These are phyloP conservation scores for Eudorina sp. DNA, from an alignment of 139 green algal species.

Conservation along the genomic window DNA sequence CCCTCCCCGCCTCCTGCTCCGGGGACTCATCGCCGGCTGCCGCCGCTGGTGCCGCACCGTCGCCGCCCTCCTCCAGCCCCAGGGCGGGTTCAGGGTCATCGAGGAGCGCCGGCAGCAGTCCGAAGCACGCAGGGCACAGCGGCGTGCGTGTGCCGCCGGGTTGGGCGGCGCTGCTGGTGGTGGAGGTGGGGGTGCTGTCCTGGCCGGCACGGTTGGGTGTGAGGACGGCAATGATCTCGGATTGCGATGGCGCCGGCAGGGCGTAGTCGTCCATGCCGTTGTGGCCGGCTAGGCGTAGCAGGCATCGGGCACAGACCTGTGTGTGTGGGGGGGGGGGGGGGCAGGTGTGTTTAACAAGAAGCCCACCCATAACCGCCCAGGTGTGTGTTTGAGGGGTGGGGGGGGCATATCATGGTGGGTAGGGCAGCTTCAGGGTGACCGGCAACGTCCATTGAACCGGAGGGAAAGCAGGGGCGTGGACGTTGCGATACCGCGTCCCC, in stretches of 20 bases:
- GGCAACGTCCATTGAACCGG: too few relatives aligned
- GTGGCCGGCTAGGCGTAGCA: constrained; percentile 19
- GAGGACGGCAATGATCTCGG: background rate
- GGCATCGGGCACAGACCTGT: constrained; percentile 37
- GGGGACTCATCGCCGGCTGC: background rate
- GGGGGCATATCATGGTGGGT: too few relatives aligned
- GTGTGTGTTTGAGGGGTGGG: background rate
- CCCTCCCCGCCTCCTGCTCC: background rate
- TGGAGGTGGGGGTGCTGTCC: too few relatives aligned
- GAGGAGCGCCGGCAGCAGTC: background rate
- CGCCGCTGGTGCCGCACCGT: background rate
- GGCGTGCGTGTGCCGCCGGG: background rate
- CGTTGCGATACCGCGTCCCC: background rate
- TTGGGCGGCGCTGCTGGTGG: background rate
- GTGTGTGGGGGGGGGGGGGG: background rate
- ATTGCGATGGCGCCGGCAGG: background rate
- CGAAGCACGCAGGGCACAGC: constrained; percentile 18
- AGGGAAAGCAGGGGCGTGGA: too few relatives aligned
- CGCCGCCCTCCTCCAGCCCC: background rate
- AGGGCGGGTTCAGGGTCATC: background rate
- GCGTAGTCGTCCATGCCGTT: constrained; percentile 4
- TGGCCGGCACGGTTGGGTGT: background rate
- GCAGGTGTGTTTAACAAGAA: background rate
- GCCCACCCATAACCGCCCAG: too few relatives aligned
- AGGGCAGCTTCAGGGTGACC: too few relatives aligned